Conservation (phyloP, 108 stramenopile species). For the Craspedostauros australis region DNA sequence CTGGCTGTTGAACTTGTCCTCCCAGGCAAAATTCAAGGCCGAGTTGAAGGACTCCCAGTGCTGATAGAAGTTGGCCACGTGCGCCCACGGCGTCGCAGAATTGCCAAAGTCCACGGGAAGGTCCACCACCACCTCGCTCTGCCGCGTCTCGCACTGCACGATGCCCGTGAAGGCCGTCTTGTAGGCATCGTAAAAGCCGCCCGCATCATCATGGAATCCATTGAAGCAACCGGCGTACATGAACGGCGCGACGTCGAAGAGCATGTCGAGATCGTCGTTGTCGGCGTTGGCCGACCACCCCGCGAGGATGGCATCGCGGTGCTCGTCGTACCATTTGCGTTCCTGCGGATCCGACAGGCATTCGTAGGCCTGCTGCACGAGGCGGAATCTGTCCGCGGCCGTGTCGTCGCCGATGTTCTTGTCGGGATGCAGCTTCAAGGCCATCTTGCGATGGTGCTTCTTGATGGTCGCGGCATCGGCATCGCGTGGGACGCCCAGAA, state of each 20-base stretch:
- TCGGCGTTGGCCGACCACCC: conserved; percentile 49
- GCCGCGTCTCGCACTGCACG: conserved; percentile 42
- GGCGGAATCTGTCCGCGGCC: conserved; percentile 57
- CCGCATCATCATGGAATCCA: conserved; percentile 56
- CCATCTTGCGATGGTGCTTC: conserved; percentile 91
- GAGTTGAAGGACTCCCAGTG: conserved; percentile 75
- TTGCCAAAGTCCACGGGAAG: conserved; percentile 57
- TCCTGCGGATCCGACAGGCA: conserved; percentile 83
- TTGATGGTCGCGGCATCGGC: conserved; percentile 88
- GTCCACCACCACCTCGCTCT: conserved; percentile 39
- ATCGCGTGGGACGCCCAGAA: conserved; percentile 72
- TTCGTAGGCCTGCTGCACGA: conserved; percentile 93
- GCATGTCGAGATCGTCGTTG: conserved; percentile 34
- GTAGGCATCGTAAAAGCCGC: conserved; percentile 63
- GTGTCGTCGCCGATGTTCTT: conserved; percentile 55
- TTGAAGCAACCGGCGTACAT: conserved; percentile 64
- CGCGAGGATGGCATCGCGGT: conserved; percentile 76
- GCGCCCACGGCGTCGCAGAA: conserved; percentile 40
- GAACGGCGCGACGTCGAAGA: conserved; percentile 72
- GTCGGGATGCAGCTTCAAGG: conserved; percentile 93
- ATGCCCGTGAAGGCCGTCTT: conserved; percentile 55
- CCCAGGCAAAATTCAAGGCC: conserved; percentile 76
- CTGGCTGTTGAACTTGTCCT: conserved; percentile 65
- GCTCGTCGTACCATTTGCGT: conserved; percentile 90
- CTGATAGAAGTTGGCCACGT: conserved; percentile 60